Conservation (phyloP, 768 basidiomycete genomes). For the Hypholoma fasciculare region DNA sequence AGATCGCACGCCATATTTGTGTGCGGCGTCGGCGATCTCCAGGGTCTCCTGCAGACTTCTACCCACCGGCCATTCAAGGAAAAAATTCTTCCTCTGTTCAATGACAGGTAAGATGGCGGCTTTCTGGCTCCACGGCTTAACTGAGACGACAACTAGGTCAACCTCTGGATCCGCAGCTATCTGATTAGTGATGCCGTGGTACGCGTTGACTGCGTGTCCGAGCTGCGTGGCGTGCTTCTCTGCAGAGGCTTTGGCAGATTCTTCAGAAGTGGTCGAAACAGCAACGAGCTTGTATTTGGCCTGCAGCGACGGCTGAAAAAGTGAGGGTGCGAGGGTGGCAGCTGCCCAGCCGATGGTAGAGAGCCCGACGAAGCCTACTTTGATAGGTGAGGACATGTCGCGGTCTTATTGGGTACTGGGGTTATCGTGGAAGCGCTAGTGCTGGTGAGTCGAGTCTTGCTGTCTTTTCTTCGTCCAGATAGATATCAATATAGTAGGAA, state of each 20-base stretch:
- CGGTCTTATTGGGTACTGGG: not conserved
- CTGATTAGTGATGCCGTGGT: constrained; percentile 27
- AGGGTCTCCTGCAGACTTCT: constrained; percentile 27
- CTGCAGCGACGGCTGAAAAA: constrained; percentile 18
- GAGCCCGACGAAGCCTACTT: constrained; percentile 33
- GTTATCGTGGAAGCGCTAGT: too few species aligned
- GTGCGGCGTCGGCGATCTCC: constrained; percentile 32
- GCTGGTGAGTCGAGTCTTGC: too few species aligned
- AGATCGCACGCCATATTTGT: constrained; percentile 25
- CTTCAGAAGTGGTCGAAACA: constrained; percentile 31
- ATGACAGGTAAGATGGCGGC: constrained; percentile 30
- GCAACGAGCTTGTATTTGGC: constrained; percentile 29
- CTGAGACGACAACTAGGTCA: constrained; percentile 34
- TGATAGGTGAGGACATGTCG: constrained; percentile 11
- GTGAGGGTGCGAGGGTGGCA: constrained; percentile 21
- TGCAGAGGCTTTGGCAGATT: constrained; percentile 30
- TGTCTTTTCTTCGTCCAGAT: too few species aligned
- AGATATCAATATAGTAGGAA: too few species aligned
- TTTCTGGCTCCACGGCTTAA: constrained; percentile 32
- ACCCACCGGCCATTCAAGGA: constrained; percentile 42
- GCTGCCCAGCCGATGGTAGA: constrained; percentile 34
- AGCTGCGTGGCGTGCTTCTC: constrained; percentile 25
- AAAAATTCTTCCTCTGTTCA: constrained; percentile 36
- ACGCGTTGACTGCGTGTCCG: constrained; percentile 30
- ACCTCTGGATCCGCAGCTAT: constrained; percentile 36